Evolutionary conservation across 2,329 filamentous ascomycete species (phyloP).

Genomic region (Diaporthe velutina): DNA sequence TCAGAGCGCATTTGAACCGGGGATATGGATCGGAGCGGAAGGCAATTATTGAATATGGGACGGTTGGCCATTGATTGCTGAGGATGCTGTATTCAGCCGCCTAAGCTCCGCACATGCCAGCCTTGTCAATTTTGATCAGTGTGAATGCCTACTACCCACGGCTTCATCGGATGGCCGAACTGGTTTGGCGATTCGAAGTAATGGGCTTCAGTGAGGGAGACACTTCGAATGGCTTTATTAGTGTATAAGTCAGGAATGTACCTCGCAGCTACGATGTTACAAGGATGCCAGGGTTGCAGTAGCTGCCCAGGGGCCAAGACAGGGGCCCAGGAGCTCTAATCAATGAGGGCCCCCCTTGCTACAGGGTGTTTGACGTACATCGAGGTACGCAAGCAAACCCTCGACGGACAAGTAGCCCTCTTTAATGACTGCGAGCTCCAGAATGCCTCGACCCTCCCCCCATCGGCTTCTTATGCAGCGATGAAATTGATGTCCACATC

Average conservation of each 20-base stretch:
- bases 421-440: slow-evolving; percentile 18
- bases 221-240: not conserved
- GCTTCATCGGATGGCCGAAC: not conserved
- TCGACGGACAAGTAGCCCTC: slow-evolving; percentile 33
- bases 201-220: not conserved
- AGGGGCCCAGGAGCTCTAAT: slow-evolving; percentile 4
- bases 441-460: slow-evolving; percentile 25
- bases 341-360: slow-evolving; percentile 18
- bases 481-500: slow-evolving; percentile 37
- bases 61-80: not conserved
- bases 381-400: slow-evolving; percentile 35
- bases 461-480: slow-evolving; percentile 27
- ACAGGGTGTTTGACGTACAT: slow-evolving; percentile 36
- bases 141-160: not conserved
- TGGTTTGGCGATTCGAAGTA: not conserved
- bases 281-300: slow-evolving; percentile 1
- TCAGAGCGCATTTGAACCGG: too few species aligned
- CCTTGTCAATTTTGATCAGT: not conserved
- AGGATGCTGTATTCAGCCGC: not conserved
- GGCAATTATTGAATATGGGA: not conserved
- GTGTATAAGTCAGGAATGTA: not conserved
- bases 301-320: slow-evolving; percentile 12
- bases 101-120: not conserved
- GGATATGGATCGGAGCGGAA: not conserved
- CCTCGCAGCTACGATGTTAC: not conserved